Percentiles rank a stretch among this genome's conserved stretches.
Conservation (phyloP, 2,329 filamentous ascomycete species). For the Monosporascus sp. region DNA sequence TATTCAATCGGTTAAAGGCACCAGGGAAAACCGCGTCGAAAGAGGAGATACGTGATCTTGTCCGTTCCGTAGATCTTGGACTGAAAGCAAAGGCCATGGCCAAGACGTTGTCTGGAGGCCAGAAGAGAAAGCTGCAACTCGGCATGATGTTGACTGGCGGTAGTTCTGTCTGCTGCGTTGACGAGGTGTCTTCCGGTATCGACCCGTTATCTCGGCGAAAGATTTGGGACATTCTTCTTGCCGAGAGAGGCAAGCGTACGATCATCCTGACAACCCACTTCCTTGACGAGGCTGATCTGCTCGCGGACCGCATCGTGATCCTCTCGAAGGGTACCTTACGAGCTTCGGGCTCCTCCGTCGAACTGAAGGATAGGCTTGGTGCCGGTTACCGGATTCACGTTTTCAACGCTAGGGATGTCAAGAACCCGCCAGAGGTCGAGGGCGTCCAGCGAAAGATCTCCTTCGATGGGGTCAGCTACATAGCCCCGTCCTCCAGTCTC, state of each 20-base stretch:
- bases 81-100: slow-evolving; percentile 67
- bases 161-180: slow-evolving; percentile 80
- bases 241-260: slow-evolving; percentile 74
- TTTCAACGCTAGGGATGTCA: slow-evolving; percentile 49
- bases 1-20: slow-evolving; percentile 80
- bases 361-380: slow-evolving; percentile 75
- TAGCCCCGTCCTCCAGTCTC: slow-evolving; percentile 61
- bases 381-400: slow-evolving; percentile 81
- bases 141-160: slow-evolving; percentile 95
- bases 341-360: slow-evolving; percentile 77
- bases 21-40: slow-evolving; percentile 49
- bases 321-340: slow-evolving; percentile 79
- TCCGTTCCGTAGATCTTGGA: slow-evolving; percentile 66
- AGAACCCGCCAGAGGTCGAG: slow-evolving; percentile 44
- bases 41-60: slow-evolving; percentile 56
- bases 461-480: slow-evolving; percentile 69
- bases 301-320: slow-evolving; percentile 85
- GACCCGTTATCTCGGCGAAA: slow-evolving; percentile 83
- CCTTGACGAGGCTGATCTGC: slow-evolving; percentile 83
- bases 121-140: slow-evolving; percentile 87
- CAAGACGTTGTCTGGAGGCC: slow-evolving; percentile 79
- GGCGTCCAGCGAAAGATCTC: slow-evolving; percentile 52
- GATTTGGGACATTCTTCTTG: slow-evolving; percentile 89
- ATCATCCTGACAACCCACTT: slow-evolving; percentile 91
- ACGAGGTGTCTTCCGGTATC: slow-evolving; percentile 84